Percentiles rank a stretch among this genome's conserved stretches.
Evolutionary conservation across 768 basidiomycete genomes (phyloP).

Genomic region (Sarcomyxa edulis): DNA sequence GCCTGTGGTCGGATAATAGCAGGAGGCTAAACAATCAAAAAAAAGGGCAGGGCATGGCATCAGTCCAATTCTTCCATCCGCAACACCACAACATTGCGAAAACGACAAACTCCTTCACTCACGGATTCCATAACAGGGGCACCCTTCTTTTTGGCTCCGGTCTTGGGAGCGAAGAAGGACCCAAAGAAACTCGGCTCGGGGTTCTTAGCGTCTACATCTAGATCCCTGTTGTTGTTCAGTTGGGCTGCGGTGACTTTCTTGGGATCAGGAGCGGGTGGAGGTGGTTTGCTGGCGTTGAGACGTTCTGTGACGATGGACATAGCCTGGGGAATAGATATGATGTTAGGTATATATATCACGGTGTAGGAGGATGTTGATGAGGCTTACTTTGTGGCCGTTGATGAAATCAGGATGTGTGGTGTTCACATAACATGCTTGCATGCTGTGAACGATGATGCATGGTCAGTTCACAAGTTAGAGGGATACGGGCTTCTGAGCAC

Average conservation of each 20-base stretch:
- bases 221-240: slow-evolving; percentile 90
- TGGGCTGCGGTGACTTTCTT: slow-evolving; percentile 54
- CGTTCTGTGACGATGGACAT: slow-evolving; percentile 85
- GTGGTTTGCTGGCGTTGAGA: slow-evolving; percentile 75
- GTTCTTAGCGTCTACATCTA: slow-evolving; percentile 86
- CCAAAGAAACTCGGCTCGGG: slow-evolving; percentile 93
- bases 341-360: slow-evolving; percentile 3
- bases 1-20: slow-evolving; percentile 84
- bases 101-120: slow-evolving; percentile 2
- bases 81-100: neutral
- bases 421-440: slow-evolving; percentile 99
- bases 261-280: slow-evolving; percentile 52
- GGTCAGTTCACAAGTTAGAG: slow-evolving; percentile 3
- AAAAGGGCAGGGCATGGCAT: neutral
- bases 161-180: slow-evolving; percentile 82
- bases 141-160: slow-evolving; percentile 52
- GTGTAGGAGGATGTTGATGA: neutral
- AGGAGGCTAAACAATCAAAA: slow-evolving; percentile 49
- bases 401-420: slow-evolving; percentile 99
- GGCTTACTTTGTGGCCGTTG: slow-evolving; percentile 78
- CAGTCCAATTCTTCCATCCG: no score
- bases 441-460: slow-evolving; percentile 36
- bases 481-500: neutral
- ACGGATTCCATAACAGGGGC: slow-evolving; percentile 44
- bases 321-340: slow-evolving; percentile 50